Evolutionary conservation across 257 asterid genomes (phyloP), one percentile per base, ranked within the genome.

Genomic region (Coffea canephora): DNA sequence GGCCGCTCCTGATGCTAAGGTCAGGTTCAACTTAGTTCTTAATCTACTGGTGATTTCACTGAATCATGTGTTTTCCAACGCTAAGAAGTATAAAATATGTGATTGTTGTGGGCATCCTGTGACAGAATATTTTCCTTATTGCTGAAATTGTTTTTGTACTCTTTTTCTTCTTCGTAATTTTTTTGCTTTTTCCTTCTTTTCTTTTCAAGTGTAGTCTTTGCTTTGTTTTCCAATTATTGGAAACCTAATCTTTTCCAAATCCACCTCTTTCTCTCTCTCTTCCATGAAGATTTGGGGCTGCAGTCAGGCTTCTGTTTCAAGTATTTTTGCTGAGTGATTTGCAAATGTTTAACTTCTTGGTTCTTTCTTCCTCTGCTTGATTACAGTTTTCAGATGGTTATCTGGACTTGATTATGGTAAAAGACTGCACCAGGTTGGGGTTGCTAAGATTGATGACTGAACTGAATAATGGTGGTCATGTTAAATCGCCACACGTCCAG

Each of bases 1-100:
- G 93, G 97, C 99, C 19, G 99, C 99, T 46, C 99, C 99, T 76
- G 87, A 92, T 88, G 98, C 98, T 54, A 86, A 94, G 97, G 99
- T 92, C 82, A 72, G 79, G 74, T 82, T 77, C 72, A n/a, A 55
- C 36, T 78, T n/a, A 16, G 71, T 57, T n/a, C 67, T 61, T 62
- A 43, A 0, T 72, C 31, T 31, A 3, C 25, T 6, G 4, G 82
- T 72, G 41, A 4, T 46, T 16, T 36, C 57, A 8, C 55, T 25
- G n/a, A 16, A 7, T 27, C n/a, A 39, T 31, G 39, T 64, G 31
- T 64, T 14, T 16, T 49, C 11, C 9, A 6, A 23, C 43, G 69
- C 68, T 31, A 48, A 39, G 43, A 19, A 14, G 43, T 39, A 39
- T 13, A 52, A 19, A 21, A 36, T 69, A 41, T n/a, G 8, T 21